A percentile compares a stretch with the other conserved stretches of the same genome.
phyloP scores from a whole-genome alignment of 495 filamentous ascomycete genomes.

The Diplogelasinospora grovesii region DNA sequence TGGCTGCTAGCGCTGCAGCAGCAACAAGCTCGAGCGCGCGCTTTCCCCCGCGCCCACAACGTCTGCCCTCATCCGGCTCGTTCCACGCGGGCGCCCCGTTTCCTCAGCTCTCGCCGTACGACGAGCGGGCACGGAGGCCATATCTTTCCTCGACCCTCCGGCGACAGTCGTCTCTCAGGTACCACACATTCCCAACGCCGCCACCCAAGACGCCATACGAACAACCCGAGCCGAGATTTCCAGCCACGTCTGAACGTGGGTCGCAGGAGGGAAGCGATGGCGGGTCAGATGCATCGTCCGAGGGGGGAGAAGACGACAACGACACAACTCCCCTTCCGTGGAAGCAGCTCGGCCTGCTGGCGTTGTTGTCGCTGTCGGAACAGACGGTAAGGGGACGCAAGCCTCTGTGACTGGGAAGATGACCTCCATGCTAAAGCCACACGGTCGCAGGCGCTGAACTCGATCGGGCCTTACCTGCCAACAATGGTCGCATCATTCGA shows the following conservation, averaged over 20 bases:
- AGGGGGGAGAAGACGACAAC: slow-evolving; percentile 19
- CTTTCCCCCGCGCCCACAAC: slow-evolving; percentile 12
- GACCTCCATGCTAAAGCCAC: too few relatives aligned
- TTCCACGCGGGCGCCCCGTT: slow-evolving; percentile 46
- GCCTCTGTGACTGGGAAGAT: too few relatives aligned
- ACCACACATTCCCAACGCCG: slow-evolving; percentile 90
- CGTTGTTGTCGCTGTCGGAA: slow-evolving; percentile 82
- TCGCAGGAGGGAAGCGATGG: too few relatives aligned
- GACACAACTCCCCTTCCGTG: slow-evolving; percentile 67
- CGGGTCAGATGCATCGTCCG: slow-evolving; percentile 11
- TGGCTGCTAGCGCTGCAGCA: slow-evolving; percentile 21
- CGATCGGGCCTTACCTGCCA: slow-evolving; percentile 91
- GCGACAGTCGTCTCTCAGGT: slow-evolving; percentile 69
- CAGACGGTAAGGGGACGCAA: too few relatives aligned
- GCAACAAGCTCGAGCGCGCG: slow-evolving; percentile 17
- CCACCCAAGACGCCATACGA: slow-evolving; percentile 66
- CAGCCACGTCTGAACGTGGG: too few relatives aligned
- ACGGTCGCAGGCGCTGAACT: slow-evolving; percentile 96
- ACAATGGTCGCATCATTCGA: slow-evolving; percentile 85
- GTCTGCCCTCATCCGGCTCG: slow-evolving; percentile 30
- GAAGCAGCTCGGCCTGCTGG: slow-evolving; percentile 76
- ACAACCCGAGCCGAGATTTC: too few relatives aligned
- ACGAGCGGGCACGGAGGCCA: slow-evolving; percentile 3
- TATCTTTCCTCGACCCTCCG: slow-evolving; percentile 14
- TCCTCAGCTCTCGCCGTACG: slow-evolving; percentile 24